A percentile compares a stretch with the other conserved stretches of the same genome.
Evolutionary conservation across 75 land plant species (phyloP).

Genomic region (Selaginella tamariscina): DNA sequence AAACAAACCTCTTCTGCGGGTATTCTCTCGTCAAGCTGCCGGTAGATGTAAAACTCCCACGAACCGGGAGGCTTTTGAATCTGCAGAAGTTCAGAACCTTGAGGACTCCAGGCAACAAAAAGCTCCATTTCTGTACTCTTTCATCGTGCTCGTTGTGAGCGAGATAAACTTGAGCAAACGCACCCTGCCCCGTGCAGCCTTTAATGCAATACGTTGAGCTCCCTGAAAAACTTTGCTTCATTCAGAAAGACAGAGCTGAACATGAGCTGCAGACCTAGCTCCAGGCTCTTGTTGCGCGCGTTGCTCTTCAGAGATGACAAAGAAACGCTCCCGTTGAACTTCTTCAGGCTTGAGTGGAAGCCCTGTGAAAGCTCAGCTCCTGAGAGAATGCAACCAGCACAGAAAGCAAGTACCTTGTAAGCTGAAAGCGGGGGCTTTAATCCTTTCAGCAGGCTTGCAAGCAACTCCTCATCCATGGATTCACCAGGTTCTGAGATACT

Average conservation of each 20-base stretch:
- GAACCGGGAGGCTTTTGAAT: slow-evolving; percentile 83
- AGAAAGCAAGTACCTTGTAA: slow-evolving; percentile 55
- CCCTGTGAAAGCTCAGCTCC: no score
- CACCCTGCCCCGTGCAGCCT: slow-evolving; percentile 88
- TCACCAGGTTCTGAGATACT: slow-evolving; percentile 3
- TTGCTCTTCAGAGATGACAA: slow-evolving; percentile 40
- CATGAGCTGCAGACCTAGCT: slow-evolving; percentile 40
- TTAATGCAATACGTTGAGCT: slow-evolving; percentile 65
- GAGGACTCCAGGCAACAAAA: background rate
- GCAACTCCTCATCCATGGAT: slow-evolving; percentile 25
- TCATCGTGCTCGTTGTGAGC: slow-evolving; percentile 48
- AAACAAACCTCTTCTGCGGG: slow-evolving; percentile 56
- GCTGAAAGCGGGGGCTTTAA: slow-evolving; percentile 28
- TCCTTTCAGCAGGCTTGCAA: slow-evolving; percentile 31
- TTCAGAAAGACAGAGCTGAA: background rate
- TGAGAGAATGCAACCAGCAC: no score
- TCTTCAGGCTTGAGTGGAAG: slow-evolving; percentile 34
- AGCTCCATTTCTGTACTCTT: slow-evolving; percentile 54
- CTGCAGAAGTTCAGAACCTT: slow-evolving; percentile 27
- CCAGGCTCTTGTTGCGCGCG: slow-evolving; percentile 57
- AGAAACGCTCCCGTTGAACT: slow-evolving; percentile 36
- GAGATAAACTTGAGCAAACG: slow-evolving; percentile 82
- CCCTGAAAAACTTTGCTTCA: slow-evolving; percentile 28
- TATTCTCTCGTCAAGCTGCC: slow-evolving; percentile 67
- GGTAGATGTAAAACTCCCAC: slow-evolving; percentile 97